Evolutionary conservation across 2,329 filamentous ascomycete genomes (phyloP).

Genomic region (Verticillium tricorpus): DNA sequence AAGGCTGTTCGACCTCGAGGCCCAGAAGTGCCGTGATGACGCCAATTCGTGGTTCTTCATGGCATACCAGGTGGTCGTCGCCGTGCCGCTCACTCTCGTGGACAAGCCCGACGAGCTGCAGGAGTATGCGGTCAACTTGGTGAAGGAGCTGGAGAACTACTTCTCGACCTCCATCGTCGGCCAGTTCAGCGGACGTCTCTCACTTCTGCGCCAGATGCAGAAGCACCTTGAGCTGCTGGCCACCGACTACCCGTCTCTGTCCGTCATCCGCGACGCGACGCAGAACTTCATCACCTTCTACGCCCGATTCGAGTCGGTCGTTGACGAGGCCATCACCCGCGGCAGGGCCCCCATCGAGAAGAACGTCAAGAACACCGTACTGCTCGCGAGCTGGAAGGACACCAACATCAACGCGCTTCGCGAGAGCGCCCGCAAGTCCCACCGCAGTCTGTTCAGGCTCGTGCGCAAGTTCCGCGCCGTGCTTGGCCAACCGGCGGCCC

Average conservation of each 20-base stretch:
- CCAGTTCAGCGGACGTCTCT: conserved; percentile 70
- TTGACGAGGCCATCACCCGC: conserved; percentile 60
- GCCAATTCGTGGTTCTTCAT: conserved; percentile 95
- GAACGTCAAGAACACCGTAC: conserved; percentile 86
- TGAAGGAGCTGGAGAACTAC: conserved; percentile 76
- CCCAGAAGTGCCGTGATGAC: conserved; percentile 67
- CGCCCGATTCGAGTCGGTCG: conserved; percentile 61
- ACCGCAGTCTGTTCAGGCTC: conserved; percentile 86
- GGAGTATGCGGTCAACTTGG: conserved; percentile 61
- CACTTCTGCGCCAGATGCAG: conserved; percentile 61
- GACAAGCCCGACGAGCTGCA: conserved; percentile 55
- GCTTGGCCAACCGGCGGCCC: conserved; percentile 70
- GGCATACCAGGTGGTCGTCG: conserved; percentile 84
- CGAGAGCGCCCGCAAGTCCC: conserved; percentile 85
- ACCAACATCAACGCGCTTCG: conserved; percentile 87
- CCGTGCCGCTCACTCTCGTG: conserved; percentile 64
- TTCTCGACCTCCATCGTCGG: conserved; percentile 75
- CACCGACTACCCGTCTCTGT: conserved; percentile 53
- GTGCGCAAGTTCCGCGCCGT: conserved; percentile 84
- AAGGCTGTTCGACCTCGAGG: conserved; percentile 80
- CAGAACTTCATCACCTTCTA: conserved; percentile 76
- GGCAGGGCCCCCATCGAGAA: conserved; percentile 79
- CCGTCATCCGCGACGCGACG: conserved; percentile 59
- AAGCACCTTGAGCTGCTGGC: conserved; percentile 61
- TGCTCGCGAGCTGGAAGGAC: conserved; percentile 96